A percentile compares a stretch with the other conserved stretches of the same genome.
Conservation (phyloP, 208 protist genomes). For the Trypanosoma congolense region DNA sequence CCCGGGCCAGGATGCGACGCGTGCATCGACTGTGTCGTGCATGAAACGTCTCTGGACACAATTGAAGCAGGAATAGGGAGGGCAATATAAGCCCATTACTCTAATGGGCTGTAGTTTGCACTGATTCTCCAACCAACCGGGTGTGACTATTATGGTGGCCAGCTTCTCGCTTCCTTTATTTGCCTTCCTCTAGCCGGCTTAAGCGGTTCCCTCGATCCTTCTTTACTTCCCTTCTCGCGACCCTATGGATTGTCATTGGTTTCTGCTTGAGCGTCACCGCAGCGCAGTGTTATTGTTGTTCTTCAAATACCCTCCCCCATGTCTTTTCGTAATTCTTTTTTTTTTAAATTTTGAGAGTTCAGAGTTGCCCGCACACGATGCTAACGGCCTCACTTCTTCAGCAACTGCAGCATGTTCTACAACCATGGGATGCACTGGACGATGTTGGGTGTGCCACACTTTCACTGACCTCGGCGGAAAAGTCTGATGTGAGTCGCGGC, state of each 20-base stretch:
- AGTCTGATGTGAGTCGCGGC: background rate
- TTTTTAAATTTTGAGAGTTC: conserved; percentile 5
- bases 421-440: conserved; percentile 33
- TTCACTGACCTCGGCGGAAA: background rate
- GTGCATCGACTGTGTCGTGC: conserved; percentile 3
- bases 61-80: background rate
- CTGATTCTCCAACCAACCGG: too few relatives aligned
- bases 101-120: too few relatives aligned
- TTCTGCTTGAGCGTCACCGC: too few relatives aligned
- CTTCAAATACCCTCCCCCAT: conserved; percentile 6
- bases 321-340: conserved; percentile 24
- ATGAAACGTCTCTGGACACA: conserved; percentile 12
- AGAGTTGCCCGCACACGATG: background rate
- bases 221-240: too few relatives aligned
- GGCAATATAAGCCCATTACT: background rate
- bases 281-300: too few relatives aligned
- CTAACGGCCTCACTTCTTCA: conserved; percentile 26
- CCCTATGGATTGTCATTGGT: too few relatives aligned
- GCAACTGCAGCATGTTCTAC: conserved; percentile 55
- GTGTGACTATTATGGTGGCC: too few relatives aligned
- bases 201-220: too few relatives aligned
- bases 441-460: background rate
- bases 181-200: too few relatives aligned
- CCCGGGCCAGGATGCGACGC: background rate
- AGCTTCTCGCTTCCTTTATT: too few relatives aligned